Conservation (phyloP, 352 stramenopile genomes). For the Phytopythium vexans region DNA sequence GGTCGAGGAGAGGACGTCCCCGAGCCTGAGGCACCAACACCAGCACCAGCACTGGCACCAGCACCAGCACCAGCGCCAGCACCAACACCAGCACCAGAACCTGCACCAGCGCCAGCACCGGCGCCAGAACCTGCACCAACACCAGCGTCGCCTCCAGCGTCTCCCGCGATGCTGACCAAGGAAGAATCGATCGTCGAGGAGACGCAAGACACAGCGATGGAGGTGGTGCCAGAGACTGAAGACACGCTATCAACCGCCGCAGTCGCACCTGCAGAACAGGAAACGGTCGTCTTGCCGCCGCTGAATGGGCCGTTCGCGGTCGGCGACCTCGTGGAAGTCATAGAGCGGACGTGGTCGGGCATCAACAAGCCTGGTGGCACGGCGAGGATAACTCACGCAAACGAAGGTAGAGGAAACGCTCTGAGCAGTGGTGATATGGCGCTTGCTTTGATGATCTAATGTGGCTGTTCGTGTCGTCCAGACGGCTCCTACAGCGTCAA, state of each 20-base stretch:
- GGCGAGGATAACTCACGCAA: conserved; percentile 66
- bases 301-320: conserved; percentile 36
- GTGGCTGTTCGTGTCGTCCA: conserved; percentile 16
- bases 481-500: conserved; percentile 60
- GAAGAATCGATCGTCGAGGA: conserved; percentile 2
- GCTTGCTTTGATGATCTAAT: background rate
- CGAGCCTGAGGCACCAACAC: too few species aligned
- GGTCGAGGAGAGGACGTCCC: too few species aligned
- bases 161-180: background rate
- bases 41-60: too few species aligned
- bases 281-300: background rate
- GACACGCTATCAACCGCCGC: background rate
- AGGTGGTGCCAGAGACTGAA: background rate
- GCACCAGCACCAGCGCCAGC: too few species aligned
- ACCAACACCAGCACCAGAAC: too few species aligned
- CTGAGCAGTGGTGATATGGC: background rate
- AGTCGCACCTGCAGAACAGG: background rate
- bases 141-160: too few species aligned
- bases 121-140: too few species aligned
- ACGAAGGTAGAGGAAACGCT: conserved; percentile 25
- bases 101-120: too few species aligned
- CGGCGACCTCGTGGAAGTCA: conserved; percentile 85
- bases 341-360: conserved; percentile 84
- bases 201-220: background rate
- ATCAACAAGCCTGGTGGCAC: conserved; percentile 91